Evolutionary conservation across 768 basidiomycete genomes (phyloP).

Genomic region (Leccinum obscurum): DNA sequence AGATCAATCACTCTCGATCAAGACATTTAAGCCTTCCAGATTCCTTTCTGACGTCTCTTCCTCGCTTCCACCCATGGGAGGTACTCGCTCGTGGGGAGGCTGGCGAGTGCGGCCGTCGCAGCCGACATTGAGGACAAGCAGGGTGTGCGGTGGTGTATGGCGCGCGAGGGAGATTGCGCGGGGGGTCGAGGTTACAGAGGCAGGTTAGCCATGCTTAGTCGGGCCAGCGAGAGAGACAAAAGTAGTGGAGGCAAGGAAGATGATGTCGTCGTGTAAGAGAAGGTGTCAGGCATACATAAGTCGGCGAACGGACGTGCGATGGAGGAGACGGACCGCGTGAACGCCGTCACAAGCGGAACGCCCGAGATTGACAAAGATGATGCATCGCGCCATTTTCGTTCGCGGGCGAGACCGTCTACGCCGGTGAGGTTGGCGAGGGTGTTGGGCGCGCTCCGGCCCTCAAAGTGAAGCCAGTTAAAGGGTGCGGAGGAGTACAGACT

Average conservation of each 20-base stretch:
- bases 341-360: too few species aligned
- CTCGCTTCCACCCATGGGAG: constrained; percentile 40
- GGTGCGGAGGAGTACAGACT: constrained; percentile 68
- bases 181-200: constrained; percentile 48
- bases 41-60: neutral
- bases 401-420: too few species aligned
- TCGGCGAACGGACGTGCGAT: neutral
- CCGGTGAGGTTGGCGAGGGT: constrained; percentile 46
- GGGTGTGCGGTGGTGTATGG: constrained; percentile 66
- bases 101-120: constrained; percentile 78
- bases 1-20: neutral
- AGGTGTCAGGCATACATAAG: constrained; percentile 44
- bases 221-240: constrained; percentile 12
- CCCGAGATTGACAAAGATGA: too few species aligned
- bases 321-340: constrained; percentile 54
- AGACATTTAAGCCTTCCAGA: neutral
- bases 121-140: constrained; percentile 80
- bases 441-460: constrained; percentile 77
- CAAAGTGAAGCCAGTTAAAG: constrained; percentile 86
- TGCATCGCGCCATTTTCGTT: too few species aligned
- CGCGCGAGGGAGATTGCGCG: constrained; percentile 73
- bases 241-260: constrained; percentile 53
- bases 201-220: neutral
- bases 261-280: constrained; percentile 78
- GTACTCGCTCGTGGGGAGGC: constrained; percentile 80